Evolutionary conservation across 305 asterid genomes (phyloP), one percentile per base, ranked within the genome.

Genomic region (Petunia hybrid): DNA sequence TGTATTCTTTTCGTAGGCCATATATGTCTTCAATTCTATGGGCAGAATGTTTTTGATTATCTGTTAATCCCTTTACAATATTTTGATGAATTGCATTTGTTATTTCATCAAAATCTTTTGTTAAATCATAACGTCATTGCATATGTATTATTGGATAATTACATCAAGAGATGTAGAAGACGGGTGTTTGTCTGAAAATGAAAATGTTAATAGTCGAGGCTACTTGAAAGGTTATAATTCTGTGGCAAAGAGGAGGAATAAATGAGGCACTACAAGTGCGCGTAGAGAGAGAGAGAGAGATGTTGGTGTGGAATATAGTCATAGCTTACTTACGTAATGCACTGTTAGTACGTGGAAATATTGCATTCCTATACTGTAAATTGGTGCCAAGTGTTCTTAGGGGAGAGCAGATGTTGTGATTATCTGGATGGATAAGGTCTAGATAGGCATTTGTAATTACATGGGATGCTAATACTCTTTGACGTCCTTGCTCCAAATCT

Each of bases 311-410:
- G 8, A 9, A 45, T 45, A 45, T 4, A 16, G 38, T 16, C 12
- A 31, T 65, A 65, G 12, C 35, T 65, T 40, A 65, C 73, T 65
- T 65, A 65, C 40, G 48, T 65, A 48, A 65, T 65, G 48, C 5
- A 65, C 51, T 39, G 35, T 65, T 65, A 40, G 12, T 65, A 41
- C 38, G 48, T 65, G 73, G 48, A 38, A 2, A 39, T 65, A 43
- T 13, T 40, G 73, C 73, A 39, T 65, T 31, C 39, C 46, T 65
- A 1, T 31, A 65, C 31, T 22, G 31, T 22, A 22, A 22, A 22
- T 39, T 65, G 48, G 73, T 65, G 40, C 39, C 13, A 65, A 13
- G 10, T 65, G 48, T 13, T 40, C 35, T 13, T 65, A 40, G 12
- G 73, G 73, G 53, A 46, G 2, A 65, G 40, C 12, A 65, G 35